Evolutionary conservation across 768 basidiomycete species (phyloP).

Genomic region (Collybiopsis luxurians): DNA sequence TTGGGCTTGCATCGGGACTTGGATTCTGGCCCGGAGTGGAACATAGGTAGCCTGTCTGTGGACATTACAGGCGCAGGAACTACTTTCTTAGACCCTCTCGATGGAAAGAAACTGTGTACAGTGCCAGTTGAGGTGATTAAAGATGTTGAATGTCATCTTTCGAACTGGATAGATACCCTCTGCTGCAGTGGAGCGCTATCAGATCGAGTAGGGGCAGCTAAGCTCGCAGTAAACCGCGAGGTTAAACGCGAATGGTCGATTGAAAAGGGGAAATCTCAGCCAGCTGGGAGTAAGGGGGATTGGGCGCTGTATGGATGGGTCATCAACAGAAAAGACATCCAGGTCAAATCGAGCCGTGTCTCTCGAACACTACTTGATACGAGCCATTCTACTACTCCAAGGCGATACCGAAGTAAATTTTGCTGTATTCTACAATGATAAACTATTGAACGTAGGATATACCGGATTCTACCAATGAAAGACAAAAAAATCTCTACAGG

Average conservation of each 20-base stretch:
- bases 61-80: neutral
- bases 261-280: neutral
- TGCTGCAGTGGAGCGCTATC: constrained; percentile 1
- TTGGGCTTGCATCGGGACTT: neutral
- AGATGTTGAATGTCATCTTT: neutral
- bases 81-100: neutral
- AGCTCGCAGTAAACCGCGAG: neutral
- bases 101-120: neutral
- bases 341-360: neutral
- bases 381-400: no score
- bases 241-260: neutral
- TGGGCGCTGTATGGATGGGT: neutral
- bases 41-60: neutral
- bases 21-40: neutral
- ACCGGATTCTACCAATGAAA: no score
- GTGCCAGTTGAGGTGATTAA: neutral
- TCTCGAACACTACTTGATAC: no score
- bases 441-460: no score
- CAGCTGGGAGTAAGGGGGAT: neutral
- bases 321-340: neutral
- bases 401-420: no score
- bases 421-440: no score
- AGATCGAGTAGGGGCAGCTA: neutral
- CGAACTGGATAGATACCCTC: neutral
- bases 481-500: no score